phyloP scores from a whole-genome alignment of 2,329 filamentous ascomycete genomes.

The Pseudopyrenochaeta lycopersici region DNA sequence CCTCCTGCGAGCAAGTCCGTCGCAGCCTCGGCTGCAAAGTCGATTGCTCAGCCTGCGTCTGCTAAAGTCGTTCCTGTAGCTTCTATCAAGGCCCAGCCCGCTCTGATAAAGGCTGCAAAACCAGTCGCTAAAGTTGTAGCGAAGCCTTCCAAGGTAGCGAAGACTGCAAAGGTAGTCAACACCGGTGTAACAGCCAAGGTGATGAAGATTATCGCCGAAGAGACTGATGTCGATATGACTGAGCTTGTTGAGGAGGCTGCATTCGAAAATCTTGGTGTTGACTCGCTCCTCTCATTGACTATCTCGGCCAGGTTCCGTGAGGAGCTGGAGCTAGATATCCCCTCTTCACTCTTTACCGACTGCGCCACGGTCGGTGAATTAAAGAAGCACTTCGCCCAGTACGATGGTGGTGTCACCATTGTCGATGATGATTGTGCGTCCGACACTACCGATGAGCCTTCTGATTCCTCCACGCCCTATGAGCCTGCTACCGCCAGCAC shows the following conservation, averaged over 20 bases:
- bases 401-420: conserved; percentile 51
- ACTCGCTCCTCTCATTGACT: conserved; percentile 68
- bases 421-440: conserved; percentile 54
- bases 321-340: conserved; percentile 67
- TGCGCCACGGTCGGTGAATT: conserved; percentile 68
- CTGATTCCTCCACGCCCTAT: conserved; percentile 54
- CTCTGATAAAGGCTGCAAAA: conserved; percentile 56
- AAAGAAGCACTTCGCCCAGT: conserved; percentile 64
- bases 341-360: conserved; percentile 68
- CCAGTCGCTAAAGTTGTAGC: conserved; percentile 57
- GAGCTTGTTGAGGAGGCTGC: conserved; percentile 68
- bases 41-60: conserved; percentile 46
- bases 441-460: conserved; percentile 48
- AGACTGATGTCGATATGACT: conserved; percentile 67
- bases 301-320: conserved; percentile 70
- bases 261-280: conserved; percentile 70
- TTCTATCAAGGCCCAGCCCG: conserved; percentile 42
- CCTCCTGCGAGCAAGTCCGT: conserved; percentile 64
- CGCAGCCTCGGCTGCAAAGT: conserved; percentile 37
- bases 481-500: conserved; percentile 54
- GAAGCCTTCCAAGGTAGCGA: conserved; percentile 60
- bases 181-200: conserved; percentile 62
- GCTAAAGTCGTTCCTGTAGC: conserved; percentile 50
- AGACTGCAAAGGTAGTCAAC: conserved; percentile 56
- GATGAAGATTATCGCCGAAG: conserved; percentile 72